phyloP scores from a whole-genome alignment of 495 filamentous ascomycete species.

The Neurospora sp. region DNA sequence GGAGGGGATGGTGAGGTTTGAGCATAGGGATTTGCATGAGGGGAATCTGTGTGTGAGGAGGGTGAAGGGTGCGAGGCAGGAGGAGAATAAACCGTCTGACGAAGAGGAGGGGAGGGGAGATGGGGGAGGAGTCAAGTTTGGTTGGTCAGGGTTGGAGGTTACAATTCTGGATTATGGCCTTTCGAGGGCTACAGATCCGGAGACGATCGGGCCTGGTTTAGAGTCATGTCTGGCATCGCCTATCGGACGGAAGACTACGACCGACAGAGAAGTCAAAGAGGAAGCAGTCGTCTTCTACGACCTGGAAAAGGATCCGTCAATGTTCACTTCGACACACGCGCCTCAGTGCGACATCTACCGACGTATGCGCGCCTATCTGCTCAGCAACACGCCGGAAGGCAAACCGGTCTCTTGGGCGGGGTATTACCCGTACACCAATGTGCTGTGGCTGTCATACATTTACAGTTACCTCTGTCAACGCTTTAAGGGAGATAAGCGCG shows the following conservation, averaged over 20 bases:
- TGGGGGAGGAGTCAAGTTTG: conserved; percentile 37
- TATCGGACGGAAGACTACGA: background rate
- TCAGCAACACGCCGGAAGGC: conserved; percentile 28
- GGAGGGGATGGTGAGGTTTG: conserved; percentile 63
- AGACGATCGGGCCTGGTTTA: background rate
- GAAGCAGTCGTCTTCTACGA: conserved; percentile 32
- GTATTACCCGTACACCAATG: conserved; percentile 41
- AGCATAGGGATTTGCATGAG: conserved; percentile 74
- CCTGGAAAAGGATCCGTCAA: conserved; percentile 39
- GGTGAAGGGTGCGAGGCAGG: conserved; percentile 30
- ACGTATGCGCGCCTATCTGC: conserved; percentile 42
- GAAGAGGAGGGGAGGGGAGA: background rate
- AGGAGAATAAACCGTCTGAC: background rate
- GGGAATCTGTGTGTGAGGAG: conserved; percentile 60
- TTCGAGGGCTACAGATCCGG: conserved; percentile 47
- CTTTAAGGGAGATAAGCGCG: conserved; percentile 25
- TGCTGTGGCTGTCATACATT: conserved; percentile 44
- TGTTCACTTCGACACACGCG: conserved; percentile 43
- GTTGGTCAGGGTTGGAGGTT: conserved; percentile 58
- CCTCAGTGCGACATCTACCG: conserved; percentile 37
- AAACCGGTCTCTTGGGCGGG: conserved; percentile 28
- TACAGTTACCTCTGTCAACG: conserved; percentile 31
- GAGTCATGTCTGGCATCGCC: background rate
- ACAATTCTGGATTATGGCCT: conserved; percentile 89
- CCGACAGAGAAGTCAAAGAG: background rate